Evolutionary conservation across 2,329 filamentous ascomycete genomes (phyloP).

Genomic region (Fusarium liriodendri): DNA sequence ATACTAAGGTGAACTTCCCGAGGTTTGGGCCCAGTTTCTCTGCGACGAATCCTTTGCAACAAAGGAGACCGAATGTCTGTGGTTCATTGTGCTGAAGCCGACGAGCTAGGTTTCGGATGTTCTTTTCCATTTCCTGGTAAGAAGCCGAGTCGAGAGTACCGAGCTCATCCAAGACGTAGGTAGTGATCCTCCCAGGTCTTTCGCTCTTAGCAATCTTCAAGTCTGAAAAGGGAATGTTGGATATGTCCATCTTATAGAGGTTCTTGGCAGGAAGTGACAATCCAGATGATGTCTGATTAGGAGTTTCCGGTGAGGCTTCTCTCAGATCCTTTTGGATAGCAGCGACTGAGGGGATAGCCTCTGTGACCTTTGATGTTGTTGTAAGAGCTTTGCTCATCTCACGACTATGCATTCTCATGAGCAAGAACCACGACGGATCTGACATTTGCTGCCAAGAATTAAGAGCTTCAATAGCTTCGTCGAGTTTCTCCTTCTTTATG

Average conservation of each 20-base stretch:
- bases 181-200: neutral
- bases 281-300: neutral
- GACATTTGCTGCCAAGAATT: constrained; percentile 14
- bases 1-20: neutral
- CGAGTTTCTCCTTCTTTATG: neutral
- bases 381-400: neutral
- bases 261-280: neutral
- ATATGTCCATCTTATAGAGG: neutral
- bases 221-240: neutral
- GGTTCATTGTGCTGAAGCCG: constrained; percentile 3
- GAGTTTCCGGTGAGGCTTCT: neutral
- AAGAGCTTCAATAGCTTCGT: constrained; percentile 4
- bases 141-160: neutral
- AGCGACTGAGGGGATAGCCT: neutral
- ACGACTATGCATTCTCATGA: neutral
- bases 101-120: neutral
- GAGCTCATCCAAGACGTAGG: neutral
- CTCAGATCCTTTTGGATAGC: neutral
- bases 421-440: constrained; percentile 15
- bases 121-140: neutral
- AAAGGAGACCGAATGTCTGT: neutral
- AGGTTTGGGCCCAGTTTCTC: neutral
- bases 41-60: neutral
- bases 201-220: neutral
- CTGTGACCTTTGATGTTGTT: neutral